These are phyloP conservation scores for Ruellia speciosa DNA, from an alignment of 305 asterid species.

Conservation along the genomic window DNA sequence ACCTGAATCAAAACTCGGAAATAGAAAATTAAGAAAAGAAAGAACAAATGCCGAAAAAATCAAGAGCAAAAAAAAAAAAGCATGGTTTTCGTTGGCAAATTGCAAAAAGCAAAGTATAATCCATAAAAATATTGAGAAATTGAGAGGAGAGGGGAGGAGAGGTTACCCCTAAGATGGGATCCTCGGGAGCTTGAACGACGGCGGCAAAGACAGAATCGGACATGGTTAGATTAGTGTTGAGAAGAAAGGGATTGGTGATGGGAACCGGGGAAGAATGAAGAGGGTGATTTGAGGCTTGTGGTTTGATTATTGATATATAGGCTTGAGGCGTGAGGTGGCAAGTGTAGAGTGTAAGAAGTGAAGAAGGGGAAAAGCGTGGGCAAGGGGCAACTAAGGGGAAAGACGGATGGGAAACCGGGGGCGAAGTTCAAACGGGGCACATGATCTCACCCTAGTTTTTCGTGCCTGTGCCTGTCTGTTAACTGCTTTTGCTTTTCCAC, in stretches of 20 bases:
- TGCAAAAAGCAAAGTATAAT: too few species aligned
- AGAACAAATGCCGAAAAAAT: too few species aligned
- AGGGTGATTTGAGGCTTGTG: not conserved
- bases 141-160: not conserved
- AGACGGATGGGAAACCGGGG: too few species aligned
- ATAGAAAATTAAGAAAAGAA: too few species aligned
- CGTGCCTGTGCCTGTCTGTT: too few species aligned
- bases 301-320: too few species aligned
- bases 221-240: constrained; percentile 27
- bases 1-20: too few species aligned
- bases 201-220: constrained; percentile 51
- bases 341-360: not conserved
- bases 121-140: not conserved
- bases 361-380: not conserved
- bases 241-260: not conserved
- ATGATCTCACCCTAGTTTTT: too few species aligned
- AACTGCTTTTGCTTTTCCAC: too few species aligned
- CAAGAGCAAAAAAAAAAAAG: too few species aligned
- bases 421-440: too few species aligned
- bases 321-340: not conserved
- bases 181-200: constrained; percentile 72
- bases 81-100: too few species aligned
- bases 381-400: not conserved
- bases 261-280: not conserved
- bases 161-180: constrained; percentile 65